Evolutionary conservation across 345 rosid genomes (phyloP).

Genomic region (Diplotaxis tenuifolia): DNA sequence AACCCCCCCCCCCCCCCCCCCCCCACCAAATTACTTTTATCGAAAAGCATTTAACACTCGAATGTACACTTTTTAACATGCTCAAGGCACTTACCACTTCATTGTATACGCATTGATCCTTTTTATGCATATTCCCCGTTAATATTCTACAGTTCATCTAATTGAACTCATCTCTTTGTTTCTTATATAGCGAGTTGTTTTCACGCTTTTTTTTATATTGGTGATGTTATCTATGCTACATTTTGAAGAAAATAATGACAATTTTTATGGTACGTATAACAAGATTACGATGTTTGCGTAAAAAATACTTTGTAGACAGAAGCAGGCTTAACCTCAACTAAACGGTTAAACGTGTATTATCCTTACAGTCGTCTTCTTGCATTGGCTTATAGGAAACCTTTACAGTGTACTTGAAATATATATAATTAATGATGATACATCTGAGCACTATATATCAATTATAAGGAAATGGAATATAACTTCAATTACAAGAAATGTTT

Average conservation of each 20-base stretch:
- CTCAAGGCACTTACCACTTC: conserved; percentile 21
- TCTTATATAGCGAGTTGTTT: conserved; percentile 1
- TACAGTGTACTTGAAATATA: not conserved
- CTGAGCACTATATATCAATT: not conserved
- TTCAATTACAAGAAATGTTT: not conserved
- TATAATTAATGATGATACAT: not conserved
- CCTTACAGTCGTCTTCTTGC: not conserved
- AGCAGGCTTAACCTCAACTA: not conserved
- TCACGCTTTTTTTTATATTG: not conserved
- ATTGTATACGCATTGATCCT: not conserved
- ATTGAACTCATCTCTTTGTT: conserved; percentile 15
- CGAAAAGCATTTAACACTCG: conserved; percentile 21
- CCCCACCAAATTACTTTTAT: conserved; percentile 36
- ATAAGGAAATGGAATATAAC: not conserved
- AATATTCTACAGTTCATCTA: not conserved
- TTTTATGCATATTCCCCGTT: not conserved
- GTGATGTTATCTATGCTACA: not conserved
- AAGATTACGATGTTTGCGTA: not conserved
- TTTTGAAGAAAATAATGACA: not conserved
- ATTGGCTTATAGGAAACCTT: not conserved
- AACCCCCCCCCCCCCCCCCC: conserved; percentile 6
- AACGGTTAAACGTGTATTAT: not conserved
- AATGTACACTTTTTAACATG: conserved; percentile 12
- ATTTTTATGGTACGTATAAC: not conserved
- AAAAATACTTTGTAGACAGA: not conserved